These are phyloP conservation scores for Citrus australasica DNA, from an alignment of 345 rosid genomes.

Conservation along the genomic window DNA sequence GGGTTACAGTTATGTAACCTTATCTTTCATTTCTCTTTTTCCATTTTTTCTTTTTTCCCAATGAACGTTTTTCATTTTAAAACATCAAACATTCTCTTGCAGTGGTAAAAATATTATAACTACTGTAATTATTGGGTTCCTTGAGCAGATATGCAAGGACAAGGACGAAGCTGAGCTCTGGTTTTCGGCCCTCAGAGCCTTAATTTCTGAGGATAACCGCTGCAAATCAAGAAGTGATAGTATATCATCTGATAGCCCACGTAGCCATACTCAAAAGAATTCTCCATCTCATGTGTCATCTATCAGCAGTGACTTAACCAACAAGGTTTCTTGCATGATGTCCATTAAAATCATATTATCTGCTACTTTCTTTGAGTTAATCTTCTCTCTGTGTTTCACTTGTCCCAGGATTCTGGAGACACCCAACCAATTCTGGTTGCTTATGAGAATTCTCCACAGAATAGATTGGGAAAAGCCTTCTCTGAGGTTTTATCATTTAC, in stretches of 20 bases:
- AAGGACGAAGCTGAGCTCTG: constrained; percentile 74
- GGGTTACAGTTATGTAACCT: not conserved
- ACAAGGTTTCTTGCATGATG: constrained; percentile 30
- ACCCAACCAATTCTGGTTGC: constrained; percentile 23
- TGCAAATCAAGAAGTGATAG: constrained; percentile 42
- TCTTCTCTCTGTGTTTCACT: constrained; percentile 9
- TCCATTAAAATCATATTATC: not conserved
- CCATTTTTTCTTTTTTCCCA: not conserved
- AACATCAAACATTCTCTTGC: not conserved
- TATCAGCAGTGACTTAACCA: constrained; percentile 34
- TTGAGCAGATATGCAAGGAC: constrained; percentile 65
- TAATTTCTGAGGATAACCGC: constrained; percentile 38
- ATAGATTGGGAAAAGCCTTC: constrained; percentile 48
- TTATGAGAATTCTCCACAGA: constrained; percentile 25
- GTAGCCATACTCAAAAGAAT: constrained; percentile 31
- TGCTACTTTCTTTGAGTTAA: constrained; percentile 12
- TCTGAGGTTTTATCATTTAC: constrained; percentile 55
- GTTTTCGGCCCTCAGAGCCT: constrained; percentile 53
- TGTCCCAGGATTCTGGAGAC: constrained; percentile 35
- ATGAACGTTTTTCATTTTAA: not conserved
- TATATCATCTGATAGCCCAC: constrained; percentile 43
- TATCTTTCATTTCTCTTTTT: constrained; percentile 10
- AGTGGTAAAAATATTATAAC: not conserved
- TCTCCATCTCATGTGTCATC: constrained; percentile 40
- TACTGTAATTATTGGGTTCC: constrained; percentile 4